Percentiles rank a stretch among this genome's conserved stretches.
Evolutionary conservation across 225 moss, liverwort and hornwort species (phyloP).

Genomic region (Climacium dendroides): DNA sequence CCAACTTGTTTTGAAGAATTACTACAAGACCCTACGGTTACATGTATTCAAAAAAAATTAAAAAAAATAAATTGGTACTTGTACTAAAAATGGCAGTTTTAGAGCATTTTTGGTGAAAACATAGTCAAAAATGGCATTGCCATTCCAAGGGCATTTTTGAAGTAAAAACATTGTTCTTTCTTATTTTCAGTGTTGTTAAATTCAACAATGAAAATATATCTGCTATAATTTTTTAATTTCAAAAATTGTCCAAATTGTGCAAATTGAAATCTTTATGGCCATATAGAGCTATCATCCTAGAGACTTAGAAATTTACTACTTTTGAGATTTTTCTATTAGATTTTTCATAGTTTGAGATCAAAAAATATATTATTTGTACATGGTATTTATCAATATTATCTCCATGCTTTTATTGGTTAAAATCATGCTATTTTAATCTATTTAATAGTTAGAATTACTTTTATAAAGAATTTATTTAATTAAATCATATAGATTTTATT

Average conservation of each 20-base stretch:
- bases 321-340: not conserved
- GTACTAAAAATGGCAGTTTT: too few species aligned
- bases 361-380: not conserved
- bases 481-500: not conserved
- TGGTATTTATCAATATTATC: not conserved
- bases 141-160: not conserved
- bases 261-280: not conserved
- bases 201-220: not conserved
- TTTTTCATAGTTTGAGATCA: not conserved
- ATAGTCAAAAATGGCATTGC: too few species aligned
- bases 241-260: not conserved
- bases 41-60: too few species aligned
- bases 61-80: too few species aligned
- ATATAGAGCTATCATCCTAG: fast-evolving
- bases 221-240: not conserved
- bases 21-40: too few species aligned
- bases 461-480: not conserved
- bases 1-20: too few species aligned
- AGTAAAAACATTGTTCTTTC: not conserved
- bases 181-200: not conserved
- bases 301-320: not conserved
- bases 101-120: too few species aligned
- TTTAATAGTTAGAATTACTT: not conserved
- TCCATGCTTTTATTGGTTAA: not conserved
- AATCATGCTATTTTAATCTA: not conserved